Evolutionary conservation across 768 basidiomycete genomes (phyloP).

Genomic region (Agrocybe pediades): DNA sequence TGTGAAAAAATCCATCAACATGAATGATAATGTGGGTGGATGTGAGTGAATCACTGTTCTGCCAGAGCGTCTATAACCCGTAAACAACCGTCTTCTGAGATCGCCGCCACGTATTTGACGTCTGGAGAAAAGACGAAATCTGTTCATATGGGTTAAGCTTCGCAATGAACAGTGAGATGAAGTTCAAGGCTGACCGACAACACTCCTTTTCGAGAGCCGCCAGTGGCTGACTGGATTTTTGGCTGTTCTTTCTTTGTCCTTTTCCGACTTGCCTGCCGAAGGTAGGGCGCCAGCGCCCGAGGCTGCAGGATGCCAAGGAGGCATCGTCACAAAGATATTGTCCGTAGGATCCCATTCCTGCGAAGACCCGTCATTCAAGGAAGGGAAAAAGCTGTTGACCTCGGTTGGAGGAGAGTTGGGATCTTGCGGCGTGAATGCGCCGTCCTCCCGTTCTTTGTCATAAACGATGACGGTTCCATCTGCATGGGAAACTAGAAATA

Average conservation of each 20-base stretch:
- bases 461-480: conserved; percentile 90
- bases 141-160: conserved; percentile 25
- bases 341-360: conserved; percentile 77
- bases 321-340: conserved; percentile 77
- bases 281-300: conserved; percentile 35
- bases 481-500: conserved; percentile 86
- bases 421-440: conserved; percentile 64
- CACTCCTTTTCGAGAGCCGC: conserved; percentile 70
- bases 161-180: not conserved
- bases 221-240: conserved; percentile 94
- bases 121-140: conserved; percentile 96
- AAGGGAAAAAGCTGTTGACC: conserved; percentile 21
- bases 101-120: conserved; percentile 85
- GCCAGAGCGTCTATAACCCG: conserved; percentile 87
- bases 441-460: conserved; percentile 91
- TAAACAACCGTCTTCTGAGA: conserved; percentile 91
- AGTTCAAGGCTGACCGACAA: conserved; percentile 58
- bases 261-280: conserved; percentile 41
- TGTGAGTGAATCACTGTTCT: conserved; percentile 64
- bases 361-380: conserved; percentile 30
- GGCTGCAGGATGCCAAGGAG: conserved; percentile 81
- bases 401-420: conserved; percentile 40
- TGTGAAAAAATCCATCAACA: conserved; percentile 28
- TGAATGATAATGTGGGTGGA: not conserved
- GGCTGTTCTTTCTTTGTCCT: conserved; percentile 62